Evolutionary conservation across 2,329 filamentous ascomycete genomes (phyloP).

Genomic region (Graphilbum ipis-grandicollis): DNA sequence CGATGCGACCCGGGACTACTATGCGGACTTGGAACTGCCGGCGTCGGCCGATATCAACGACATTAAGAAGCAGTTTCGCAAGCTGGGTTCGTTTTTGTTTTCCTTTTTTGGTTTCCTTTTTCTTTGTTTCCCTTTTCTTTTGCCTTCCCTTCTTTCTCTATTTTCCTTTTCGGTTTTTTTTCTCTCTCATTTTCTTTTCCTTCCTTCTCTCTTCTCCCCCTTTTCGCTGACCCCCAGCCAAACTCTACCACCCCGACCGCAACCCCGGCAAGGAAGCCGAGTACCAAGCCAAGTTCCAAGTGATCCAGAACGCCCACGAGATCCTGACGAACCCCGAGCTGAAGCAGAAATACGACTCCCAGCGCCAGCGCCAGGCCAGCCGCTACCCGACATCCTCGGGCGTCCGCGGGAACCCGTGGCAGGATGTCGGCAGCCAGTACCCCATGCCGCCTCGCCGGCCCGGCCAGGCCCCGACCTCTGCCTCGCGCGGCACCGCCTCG

Average conservation of each 20-base stretch:
- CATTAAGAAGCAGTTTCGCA: constrained; percentile 74
- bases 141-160: background rate
- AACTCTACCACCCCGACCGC: constrained; percentile 78
- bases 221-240: constrained; percentile 28
- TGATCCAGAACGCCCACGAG: constrained; percentile 75
- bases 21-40: constrained; percentile 62
- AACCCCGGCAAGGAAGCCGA: constrained; percentile 71
- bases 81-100: constrained; percentile 40
- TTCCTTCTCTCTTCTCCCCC: background rate
- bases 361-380: constrained; percentile 18
- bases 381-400: constrained; percentile 33
- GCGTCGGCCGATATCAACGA: constrained; percentile 52
- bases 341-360: constrained; percentile 35
- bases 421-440: constrained; percentile 28
- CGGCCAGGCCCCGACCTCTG: constrained; percentile 9
- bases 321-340: constrained; percentile 37
- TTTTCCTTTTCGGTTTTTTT: background rate
- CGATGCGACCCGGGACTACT: constrained; percentile 56
- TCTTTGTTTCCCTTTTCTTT: background rate
- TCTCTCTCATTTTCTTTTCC: background rate
- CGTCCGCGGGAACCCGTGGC: constrained; percentile 40
- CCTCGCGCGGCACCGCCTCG: constrained; percentile 3
- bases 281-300: constrained; percentile 67
- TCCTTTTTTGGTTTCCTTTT: background rate
- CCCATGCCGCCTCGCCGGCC: constrained; percentile 24